A percentile compares a stretch with the other conserved stretches of the same genome.
Evolutionary conservation across 148 eudicot species (phyloP).

Genomic region (Beta vulgaris): DNA sequence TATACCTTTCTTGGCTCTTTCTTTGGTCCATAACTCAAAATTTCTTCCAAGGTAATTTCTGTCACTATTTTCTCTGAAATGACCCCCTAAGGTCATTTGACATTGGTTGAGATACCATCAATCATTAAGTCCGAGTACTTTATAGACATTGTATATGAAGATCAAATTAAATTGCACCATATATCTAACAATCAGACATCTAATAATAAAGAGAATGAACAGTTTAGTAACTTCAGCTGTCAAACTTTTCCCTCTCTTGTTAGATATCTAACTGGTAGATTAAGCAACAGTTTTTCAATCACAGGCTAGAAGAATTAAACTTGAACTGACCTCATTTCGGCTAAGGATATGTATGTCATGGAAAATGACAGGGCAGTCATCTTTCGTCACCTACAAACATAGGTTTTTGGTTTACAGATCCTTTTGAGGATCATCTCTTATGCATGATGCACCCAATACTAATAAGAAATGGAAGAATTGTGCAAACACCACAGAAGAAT

Average conservation of each 20-base stretch:
- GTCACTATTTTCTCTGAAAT: constrained; percentile 45
- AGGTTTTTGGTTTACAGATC: constrained; percentile 32
- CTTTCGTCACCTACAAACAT: constrained; percentile 46
- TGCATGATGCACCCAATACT: constrained; percentile 13
- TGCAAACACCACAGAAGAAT: constrained; percentile 5
- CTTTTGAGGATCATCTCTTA: constrained; percentile 25
- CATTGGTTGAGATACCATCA: not conserved
- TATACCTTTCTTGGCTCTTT: constrained; percentile 35
- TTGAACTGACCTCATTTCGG: constrained; percentile 9
- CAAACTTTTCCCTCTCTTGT: too few species aligned
- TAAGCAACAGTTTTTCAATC: too few species aligned
- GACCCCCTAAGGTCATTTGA: constrained; percentile 28
- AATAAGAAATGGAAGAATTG: not conserved
- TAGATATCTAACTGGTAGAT: too few species aligned
- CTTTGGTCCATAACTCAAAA: constrained; percentile 47
- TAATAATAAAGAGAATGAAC: too few species aligned
- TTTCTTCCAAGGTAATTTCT: constrained; percentile 36
- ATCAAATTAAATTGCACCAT: too few species aligned
- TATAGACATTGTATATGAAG: too few species aligned
- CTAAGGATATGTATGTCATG: constrained; percentile 34
- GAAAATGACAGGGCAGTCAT: constrained; percentile 46
- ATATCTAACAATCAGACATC: too few species aligned
- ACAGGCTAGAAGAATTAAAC: not conserved
- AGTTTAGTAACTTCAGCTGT: too few species aligned
- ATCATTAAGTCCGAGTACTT: not conserved